Evolutionary conservation across 768 basidiomycete genomes (phyloP).

Genomic region (Auriscalpium vulgare): DNA sequence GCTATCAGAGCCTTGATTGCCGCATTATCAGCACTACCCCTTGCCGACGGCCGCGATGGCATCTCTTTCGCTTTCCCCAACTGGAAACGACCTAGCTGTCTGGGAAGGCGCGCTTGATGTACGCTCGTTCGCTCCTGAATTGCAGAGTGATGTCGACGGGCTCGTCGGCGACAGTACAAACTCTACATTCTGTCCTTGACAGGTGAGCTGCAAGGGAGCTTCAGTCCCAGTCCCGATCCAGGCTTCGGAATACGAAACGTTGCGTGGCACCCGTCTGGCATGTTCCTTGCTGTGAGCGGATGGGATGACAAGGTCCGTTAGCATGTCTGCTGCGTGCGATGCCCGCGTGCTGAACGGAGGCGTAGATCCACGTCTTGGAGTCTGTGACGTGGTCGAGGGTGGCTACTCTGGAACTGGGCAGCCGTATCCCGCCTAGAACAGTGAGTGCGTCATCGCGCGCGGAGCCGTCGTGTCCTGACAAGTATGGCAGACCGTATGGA

Average conservation of each 20-base stretch:
- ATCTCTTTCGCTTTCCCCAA: constrained; percentile 69
- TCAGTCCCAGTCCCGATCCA: constrained; percentile 67
- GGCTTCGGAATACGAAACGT: constrained; percentile 76
- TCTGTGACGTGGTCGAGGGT: constrained; percentile 67
- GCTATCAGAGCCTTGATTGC: constrained; percentile 2
- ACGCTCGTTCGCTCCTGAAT: constrained; percentile 8
- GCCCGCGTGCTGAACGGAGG: neutral
- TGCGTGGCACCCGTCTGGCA: constrained; percentile 81
- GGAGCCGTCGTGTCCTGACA: constrained; percentile 2
- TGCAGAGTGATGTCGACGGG: neutral
- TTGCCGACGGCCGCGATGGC: constrained; percentile 67
- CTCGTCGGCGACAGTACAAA: constrained; percentile 50
- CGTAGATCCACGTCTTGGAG: constrained; percentile 68
- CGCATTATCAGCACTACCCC: constrained; percentile 64
- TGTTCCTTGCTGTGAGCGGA: constrained; percentile 74
- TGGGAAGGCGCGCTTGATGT: constrained; percentile 89
- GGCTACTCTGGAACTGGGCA: constrained; percentile 52
- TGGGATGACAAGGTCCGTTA: constrained; percentile 77
- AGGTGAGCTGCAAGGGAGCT: constrained; percentile 56
- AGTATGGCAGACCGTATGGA: constrained; percentile 61
- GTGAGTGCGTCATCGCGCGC: constrained; percentile 32
- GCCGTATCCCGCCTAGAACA: constrained; percentile 45
- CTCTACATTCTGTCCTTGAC: constrained; percentile 60
- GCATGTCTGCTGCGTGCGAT: neutral
- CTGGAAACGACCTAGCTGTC: constrained; percentile 63